Base-by-base conservation (phyloP, 78 protist species). In the Chrysochromulina parva region DNA sequence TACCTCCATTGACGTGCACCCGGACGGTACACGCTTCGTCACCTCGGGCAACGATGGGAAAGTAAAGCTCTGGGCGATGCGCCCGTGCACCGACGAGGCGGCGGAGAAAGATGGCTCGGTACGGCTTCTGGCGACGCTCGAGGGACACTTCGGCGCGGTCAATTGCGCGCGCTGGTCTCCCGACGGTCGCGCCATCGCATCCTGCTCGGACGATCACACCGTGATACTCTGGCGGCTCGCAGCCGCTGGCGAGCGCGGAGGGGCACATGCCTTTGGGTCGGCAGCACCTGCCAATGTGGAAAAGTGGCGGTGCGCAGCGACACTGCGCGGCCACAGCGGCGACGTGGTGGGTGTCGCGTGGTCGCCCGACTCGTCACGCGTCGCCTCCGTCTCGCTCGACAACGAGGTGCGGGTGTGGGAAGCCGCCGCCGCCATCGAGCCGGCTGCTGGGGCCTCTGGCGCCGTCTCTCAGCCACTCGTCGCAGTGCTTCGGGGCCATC, bases 351-450 rank as follows among this genome's bases (percentile, higher is more conserved):
- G 88, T 5, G 26, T 94, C 22, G 66, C 92, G 10, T 95, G 95
- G 94, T 69, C 95, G 57, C 95, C 94, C 22, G 90, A 65, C 28
- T 10, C 71, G 24, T 4, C 24, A 13, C 7, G 62, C 62, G 62
- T 95, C 53, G 97, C 95, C 50, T 80, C 95, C 10, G 95, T 90
- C 66, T 90, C 93, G 19, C 60, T 93, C 17, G 97, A 95, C 71
- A 88, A 85, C 58, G 50, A 65, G 13, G 92, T 95, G 6, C 87
- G 88, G 6, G 89, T 95, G 20, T 95, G 96, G 96, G 94, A 52
- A 11, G 28, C 17, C 10, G 4, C 78, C 22, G 52, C 22, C 53
- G 28, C 38, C 22, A 24, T 10, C 73, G 73, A 13, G 55, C 16
- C 74, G 84, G 48, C 62, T 20, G n/a, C 87, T 22, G 65, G 28